Evolutionary conservation across 495 filamentous ascomycete species (phyloP), one percentile per base, ranked within the genome.

Genomic region (Lepidopterella palustris): DNA sequence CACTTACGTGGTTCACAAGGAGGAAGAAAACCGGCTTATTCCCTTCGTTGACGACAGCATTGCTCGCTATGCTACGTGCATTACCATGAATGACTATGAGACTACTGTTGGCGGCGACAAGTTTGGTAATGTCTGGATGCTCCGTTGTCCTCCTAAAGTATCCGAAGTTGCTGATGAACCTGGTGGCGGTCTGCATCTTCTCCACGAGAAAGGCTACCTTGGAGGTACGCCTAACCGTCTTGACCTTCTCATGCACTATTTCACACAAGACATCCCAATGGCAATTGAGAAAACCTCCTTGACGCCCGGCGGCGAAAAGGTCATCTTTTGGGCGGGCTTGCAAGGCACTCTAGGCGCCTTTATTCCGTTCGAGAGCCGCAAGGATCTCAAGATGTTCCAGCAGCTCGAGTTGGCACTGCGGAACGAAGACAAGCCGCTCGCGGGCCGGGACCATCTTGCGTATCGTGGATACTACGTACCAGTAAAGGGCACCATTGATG

Each of bases 381-480:
- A 97, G 66, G 92, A 97, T 68, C 89, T 95, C 40, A 92, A 97
- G 74, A 96, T 97, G 73, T 97, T 99, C 79, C 90, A 96, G 71
- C 90, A 83, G 35, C 78, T 97, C 28, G 93, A 97, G 72, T 85
- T 86, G 65, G 86, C 93, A 61, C 76, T 99, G 74, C 81, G 90
- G 49, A 80, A 77, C 18, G 90, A 96, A 63, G 87, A 96, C 63
- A 80, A 91, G 21, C 89, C 91, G 11, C 78, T 96, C 23, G 89
- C 90, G 9, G 93, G 95, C 27, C 82, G 95, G 58, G 95, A 97
- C 71, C 93, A 98, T 73, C 73, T 98, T 27, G 92, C 96, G 48
- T 99, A 96, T 68, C 80, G 95, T 55, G 83, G 90, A 47, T 99
- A 97, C 70, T 97, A 99, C 70, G 89, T 87, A n/a, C 95, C 95